Evolutionary conservation across 345 rosid species (phyloP), one percentile per base, ranked within the genome.

Genomic region (Populus nigra): DNA sequence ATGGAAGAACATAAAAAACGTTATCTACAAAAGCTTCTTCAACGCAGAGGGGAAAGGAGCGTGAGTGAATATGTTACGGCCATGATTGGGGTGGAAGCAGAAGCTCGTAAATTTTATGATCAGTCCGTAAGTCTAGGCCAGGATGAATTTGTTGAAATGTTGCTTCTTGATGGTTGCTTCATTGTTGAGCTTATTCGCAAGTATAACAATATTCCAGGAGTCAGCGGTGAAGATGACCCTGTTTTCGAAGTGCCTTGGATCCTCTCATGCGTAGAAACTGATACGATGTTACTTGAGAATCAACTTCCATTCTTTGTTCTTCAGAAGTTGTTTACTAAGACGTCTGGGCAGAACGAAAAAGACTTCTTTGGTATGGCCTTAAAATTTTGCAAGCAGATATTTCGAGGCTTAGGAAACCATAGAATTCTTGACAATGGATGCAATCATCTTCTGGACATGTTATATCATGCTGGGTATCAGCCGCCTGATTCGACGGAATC

Each of bases 131-230:
- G 29, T 49, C 31, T 79, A 1, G 5, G 16, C 18, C 0, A 20
- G 2, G 77, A 83, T 18, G 73, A 73, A 4, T 81, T 85, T 38
- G 53, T 79, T 9, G 66, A 80, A 69, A 79, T 84, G 85, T 20
- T 83, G 84, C 76, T 84, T 4, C 79, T 87, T 67, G 87, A 84
- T 66, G 82, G 76, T 1, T 81, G 73, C 72, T 77, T 77, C 39
- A 65, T 83, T 20, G 45, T 72, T 27, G 79, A 80, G 74, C 18
- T 78, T 0, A 39, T 83, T 69, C 61, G 72, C 45, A 68, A 47
- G 59, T 8, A 41, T 36, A 36, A 38, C 39, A 33, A 33, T 0
- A 7, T 1, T 38, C 39, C 39, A 38, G 39, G 8, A 38, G 39
- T 7, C 3, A 6, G n/a, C 15, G 38, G 29, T 61, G 7, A 25